Evolutionary conservation across 371 early-diverging fungal genomes (phyloP).

Genomic region (Apophysomyces sp.): DNA sequence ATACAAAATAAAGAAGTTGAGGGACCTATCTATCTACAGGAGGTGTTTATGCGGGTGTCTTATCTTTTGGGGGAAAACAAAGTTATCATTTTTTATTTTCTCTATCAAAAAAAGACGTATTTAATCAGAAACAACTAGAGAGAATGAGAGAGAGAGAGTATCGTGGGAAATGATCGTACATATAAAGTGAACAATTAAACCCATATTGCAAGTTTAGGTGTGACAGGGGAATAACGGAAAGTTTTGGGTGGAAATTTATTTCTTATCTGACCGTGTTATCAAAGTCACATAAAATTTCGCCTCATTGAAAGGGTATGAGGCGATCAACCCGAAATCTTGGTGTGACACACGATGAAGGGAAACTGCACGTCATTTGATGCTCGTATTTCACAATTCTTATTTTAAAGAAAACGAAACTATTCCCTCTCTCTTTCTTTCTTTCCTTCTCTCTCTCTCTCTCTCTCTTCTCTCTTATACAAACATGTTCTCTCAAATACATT

Average conservation of each 20-base stretch:
- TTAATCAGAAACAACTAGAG: too few relatives aligned
- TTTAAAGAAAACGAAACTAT: constrained; percentile 5
- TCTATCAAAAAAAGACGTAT: too few relatives aligned
- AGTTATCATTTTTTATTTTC: too few relatives aligned
- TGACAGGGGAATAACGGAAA: background rate
- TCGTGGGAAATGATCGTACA: background rate
- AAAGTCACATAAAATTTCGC: background rate
- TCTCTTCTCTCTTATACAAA: constrained; percentile 5
- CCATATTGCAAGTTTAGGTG: background rate
- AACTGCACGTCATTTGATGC: constrained; percentile 41
- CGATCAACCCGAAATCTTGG: constrained; percentile 25
- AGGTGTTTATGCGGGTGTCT: too few relatives aligned
- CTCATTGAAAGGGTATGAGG: background rate
- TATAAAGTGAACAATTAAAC: too few relatives aligned
- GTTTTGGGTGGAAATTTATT: background rate
- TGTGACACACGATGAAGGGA: constrained; percentile 39
- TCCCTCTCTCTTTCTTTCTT: constrained; percentile 4
- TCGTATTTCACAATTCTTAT: constrained; percentile 24
- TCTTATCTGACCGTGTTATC: background rate
- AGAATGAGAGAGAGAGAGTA: background rate
- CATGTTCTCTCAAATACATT: constrained; percentile 1
- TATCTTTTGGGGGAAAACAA: too few relatives aligned
- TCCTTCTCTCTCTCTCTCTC: constrained; percentile 7
- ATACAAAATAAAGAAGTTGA: too few relatives aligned
- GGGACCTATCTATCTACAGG: too few relatives aligned